A percentile compares a stretch with the other conserved stretches of the same genome.
Evolutionary conservation across 768 basidiomycete species (phyloP).

Genomic region (Termitomyces sp.): DNA sequence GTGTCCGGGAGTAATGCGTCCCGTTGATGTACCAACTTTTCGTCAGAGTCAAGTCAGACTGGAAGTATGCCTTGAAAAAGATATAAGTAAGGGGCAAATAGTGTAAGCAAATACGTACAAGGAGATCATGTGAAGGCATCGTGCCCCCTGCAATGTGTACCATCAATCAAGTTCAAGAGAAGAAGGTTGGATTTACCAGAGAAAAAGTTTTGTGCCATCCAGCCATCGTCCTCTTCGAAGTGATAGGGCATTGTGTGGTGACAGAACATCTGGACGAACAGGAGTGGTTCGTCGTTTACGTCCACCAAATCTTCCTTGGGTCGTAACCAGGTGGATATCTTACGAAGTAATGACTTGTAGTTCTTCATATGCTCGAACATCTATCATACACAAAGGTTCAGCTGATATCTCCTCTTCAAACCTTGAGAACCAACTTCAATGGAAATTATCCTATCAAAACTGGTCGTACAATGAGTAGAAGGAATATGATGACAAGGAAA

Average conservation of each 20-base stretch:
- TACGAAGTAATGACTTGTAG: conserved; percentile 54
- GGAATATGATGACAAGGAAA: background rate
- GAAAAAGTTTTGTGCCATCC: conserved; percentile 76
- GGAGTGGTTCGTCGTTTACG: conserved; percentile 20
- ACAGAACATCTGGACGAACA: conserved; percentile 72
- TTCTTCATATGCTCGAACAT: conserved; percentile 82
- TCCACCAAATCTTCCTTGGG: conserved; percentile 31
- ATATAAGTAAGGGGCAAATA: background rate
- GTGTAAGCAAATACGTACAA: background rate
- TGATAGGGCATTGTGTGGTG: conserved; percentile 61
- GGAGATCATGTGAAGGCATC: conserved; percentile 1
- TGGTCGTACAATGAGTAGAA: background rate
- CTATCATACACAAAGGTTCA: conserved; percentile 19
- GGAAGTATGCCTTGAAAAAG: background rate
- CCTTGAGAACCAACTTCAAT: background rate
- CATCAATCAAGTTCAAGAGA: background rate
- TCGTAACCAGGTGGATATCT: conserved; percentile 61
- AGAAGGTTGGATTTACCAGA: conserved; percentile 37
- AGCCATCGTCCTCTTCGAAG: conserved; percentile 63
- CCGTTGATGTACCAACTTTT: conserved; percentile 62
- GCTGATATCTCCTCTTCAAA: background rate
- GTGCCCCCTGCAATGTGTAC: background rate
- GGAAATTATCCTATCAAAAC: background rate
- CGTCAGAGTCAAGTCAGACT: conserved; percentile 13
- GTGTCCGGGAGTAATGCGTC: conserved; percentile 56